Base-by-base conservation (phyloP, 768 basidiomycete genomes). In the Calocybe cyanea region DNA sequence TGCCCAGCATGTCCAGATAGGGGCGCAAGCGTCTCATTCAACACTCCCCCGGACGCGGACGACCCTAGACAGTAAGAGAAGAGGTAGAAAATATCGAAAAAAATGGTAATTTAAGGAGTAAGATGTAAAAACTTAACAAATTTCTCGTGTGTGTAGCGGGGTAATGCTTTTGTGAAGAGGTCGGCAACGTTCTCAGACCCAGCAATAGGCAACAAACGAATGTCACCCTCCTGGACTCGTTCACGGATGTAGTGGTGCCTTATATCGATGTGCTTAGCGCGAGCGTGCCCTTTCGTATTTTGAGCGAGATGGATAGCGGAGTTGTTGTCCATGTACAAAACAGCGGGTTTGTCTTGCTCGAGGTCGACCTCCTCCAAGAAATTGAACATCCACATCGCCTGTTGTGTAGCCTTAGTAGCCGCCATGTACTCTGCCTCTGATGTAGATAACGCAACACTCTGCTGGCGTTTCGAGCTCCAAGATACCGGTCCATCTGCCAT, bases 391-490 rank as follows among this genome's bases (percentile, higher is more conserved):
- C 34, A 35, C 7, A 35, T 6, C 7, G 34, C 34, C 34, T 35
- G 34, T 35, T 35, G 34, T 5, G 34, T 7, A n/a, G 34, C 14
- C n/a, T 18, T 14, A 14, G 34, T 7, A 5, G n/a, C 5, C 7
- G 34, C 5, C 34, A 35, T 35, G n/a, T 35, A 35, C 34, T 35
- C 34, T 14, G 34, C 34, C 14, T 35, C 34, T 5, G 34, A 7
- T 5, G 34, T 35, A 19, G 34, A 35, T 7, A 35, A 18, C 14
- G 34, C 34, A 14, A 35, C 34, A 15, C 57, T 57, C 0, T 51
- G 7, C 53, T 69, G 70, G 7, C 52, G 38, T 41, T 62, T 59
- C 3, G 60, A 63, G 0, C 36, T 34, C 69, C 68, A 71, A 1
- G 50, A 44, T 4, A 69, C 53, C 2, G 57, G 46, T 9, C 54